Evolutionary conservation across 2,329 filamentous ascomycete genomes (phyloP).

Genomic region (Penicillium hesseltinei): DNA sequence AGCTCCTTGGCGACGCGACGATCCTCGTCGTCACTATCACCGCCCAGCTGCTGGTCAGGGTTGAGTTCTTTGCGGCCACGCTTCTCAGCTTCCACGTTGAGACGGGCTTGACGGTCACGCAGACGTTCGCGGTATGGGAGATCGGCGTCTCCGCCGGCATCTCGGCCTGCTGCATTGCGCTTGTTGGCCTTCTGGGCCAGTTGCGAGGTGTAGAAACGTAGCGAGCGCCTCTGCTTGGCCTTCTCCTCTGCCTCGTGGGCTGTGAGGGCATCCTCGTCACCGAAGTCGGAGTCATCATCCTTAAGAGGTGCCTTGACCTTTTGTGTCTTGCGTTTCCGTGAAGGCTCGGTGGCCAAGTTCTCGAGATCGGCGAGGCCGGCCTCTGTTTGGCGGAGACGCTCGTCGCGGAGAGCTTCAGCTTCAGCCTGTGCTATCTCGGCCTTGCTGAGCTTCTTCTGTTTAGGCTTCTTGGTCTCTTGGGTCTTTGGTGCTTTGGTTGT

Average conservation of each 20-base stretch:
- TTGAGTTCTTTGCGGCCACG: constrained; percentile 66
- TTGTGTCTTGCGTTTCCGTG: constrained; percentile 46
- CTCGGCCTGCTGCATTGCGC: constrained; percentile 61
- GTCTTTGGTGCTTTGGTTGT: constrained; percentile 29
- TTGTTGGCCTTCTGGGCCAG: constrained; percentile 93
- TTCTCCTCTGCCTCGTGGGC: constrained; percentile 81
- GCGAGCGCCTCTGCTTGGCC: constrained; percentile 80
- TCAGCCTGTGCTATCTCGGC: constrained; percentile 54
- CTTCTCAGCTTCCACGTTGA: constrained; percentile 84
- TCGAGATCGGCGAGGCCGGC: constrained; percentile 73
- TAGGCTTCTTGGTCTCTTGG: constrained; percentile 39
- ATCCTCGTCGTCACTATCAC: constrained; percentile 67
- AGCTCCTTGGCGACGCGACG: constrained; percentile 53
- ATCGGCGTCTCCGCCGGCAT: constrained; percentile 61
- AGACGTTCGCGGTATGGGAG: constrained; percentile 82
- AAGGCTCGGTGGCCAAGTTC: constrained; percentile 53
- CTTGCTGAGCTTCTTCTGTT: constrained; percentile 48
- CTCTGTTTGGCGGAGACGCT: constrained; percentile 58
- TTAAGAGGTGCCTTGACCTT: constrained; percentile 33
- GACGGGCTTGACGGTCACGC: constrained; percentile 76
- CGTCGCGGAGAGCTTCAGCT: constrained; percentile 53
- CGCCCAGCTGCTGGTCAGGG: constrained; percentile 67
- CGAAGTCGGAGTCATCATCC: constrained; percentile 76
- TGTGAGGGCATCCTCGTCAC: constrained; percentile 80
- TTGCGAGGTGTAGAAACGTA: constrained; percentile 97